Percentiles rank a stretch among this genome's conserved stretches.
These are phyloP conservation scores for Pythium angustatum DNA, from an alignment of 352 stramenopile species.

Conservation along the genomic window DNA sequence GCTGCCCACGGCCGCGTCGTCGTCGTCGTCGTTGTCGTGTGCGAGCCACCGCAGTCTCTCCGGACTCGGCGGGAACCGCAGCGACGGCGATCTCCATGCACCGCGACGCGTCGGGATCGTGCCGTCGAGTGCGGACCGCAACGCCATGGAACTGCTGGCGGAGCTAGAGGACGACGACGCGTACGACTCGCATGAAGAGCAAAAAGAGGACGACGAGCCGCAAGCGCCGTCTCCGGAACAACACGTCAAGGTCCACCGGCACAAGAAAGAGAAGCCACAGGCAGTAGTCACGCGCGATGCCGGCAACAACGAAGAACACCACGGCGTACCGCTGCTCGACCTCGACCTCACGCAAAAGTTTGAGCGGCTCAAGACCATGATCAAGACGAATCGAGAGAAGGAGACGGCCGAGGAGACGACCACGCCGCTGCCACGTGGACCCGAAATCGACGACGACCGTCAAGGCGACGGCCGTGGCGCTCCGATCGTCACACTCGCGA, in stretches of 20 bases:
- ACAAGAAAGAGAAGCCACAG: not conserved
- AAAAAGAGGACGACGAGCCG: constrained; percentile 9
- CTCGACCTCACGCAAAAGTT: constrained; percentile 63
- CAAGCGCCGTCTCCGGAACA: constrained; percentile 6
- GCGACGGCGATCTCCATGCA: constrained; percentile 62
- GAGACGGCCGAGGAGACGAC: not conserved
- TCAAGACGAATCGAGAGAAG: constrained; percentile 53
- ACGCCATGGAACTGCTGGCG: constrained; percentile 54
- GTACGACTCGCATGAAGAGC: not conserved
- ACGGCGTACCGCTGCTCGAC: constrained; percentile 26
- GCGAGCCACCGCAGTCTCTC: constrained; percentile 14
- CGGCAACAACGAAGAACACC: constrained; percentile 10
- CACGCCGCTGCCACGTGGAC: not conserved
- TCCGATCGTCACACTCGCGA: not conserved
- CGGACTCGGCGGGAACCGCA: constrained; percentile 41
- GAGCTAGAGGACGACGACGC: constrained; percentile 35
- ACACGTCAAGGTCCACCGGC: not conserved
- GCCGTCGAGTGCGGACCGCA: constrained; percentile 55
- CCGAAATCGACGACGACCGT: constrained; percentile 10
- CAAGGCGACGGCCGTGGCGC: not conserved
- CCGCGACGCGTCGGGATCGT: constrained; percentile 43
- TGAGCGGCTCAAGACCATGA: constrained; percentile 57
- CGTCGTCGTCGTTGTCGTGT: constrained; percentile 7
- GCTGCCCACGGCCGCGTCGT: constrained; percentile 22
- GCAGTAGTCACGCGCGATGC: not conserved